Evolutionary conservation across 495 filamentous ascomycete genomes (phyloP).

Genomic region (Cairneyella variabilis): DNA sequence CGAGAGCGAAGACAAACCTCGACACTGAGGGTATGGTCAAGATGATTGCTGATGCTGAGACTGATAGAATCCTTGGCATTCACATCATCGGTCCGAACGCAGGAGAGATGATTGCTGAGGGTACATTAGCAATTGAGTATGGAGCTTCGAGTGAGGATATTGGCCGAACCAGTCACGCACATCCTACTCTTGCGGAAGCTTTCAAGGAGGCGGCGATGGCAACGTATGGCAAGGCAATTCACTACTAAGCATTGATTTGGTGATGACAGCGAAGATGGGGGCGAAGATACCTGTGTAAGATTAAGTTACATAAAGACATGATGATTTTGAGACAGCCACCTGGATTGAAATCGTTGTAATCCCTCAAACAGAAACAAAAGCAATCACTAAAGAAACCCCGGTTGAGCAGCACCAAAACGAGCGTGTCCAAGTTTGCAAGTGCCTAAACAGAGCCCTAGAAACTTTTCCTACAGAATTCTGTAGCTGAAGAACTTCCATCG

Average conservation of each 20-base stretch:
- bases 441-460: no score
- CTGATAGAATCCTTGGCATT: slow-evolving; percentile 88
- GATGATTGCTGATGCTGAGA: slow-evolving; percentile 95
- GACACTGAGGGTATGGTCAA: slow-evolving; percentile 96
- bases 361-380: no score
- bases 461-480: no score
- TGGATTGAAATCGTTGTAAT: no score
- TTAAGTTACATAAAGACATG: slow-evolving; percentile 8
- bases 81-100: slow-evolving; percentile 96
- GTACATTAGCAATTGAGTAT: slow-evolving; percentile 92
- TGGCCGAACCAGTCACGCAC: slow-evolving; percentile 91
- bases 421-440: no score
- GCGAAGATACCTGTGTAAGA: slow-evolving; percentile 17
- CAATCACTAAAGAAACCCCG: no score
- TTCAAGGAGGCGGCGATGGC: slow-evolving; percentile 99
- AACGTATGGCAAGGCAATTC: slow-evolving; percentile 93
- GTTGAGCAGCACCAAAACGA: no score
- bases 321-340: background rate
- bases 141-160: slow-evolving; percentile 94
- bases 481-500: no score
- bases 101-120: slow-evolving; percentile 99
- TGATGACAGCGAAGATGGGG: background rate
- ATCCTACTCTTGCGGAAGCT: slow-evolving; percentile 88
- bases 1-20: slow-evolving; percentile 96
- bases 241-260: slow-evolving; percentile 63